Evolutionary conservation across 2,329 filamentous ascomycete species (phyloP).

Genomic region (Sphaerulina musiva): DNA sequence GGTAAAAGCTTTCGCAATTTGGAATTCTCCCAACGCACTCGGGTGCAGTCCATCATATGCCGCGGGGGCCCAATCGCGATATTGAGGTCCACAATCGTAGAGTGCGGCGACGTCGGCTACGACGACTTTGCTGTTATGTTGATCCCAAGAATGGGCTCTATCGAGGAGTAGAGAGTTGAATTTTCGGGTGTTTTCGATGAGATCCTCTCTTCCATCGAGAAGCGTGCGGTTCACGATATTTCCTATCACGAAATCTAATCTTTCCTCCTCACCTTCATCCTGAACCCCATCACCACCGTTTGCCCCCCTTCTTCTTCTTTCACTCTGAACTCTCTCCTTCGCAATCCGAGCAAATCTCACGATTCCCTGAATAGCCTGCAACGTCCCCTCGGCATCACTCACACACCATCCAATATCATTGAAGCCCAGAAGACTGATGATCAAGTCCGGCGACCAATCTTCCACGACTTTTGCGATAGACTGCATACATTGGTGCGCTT

Average conservation of each 20-base stretch:
- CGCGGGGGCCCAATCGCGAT: conserved; percentile 6
- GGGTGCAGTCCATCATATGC: conserved; percentile 30
- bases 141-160: conserved; percentile 27
- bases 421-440: conserved; percentile 25
- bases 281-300: too few relatives aligned
- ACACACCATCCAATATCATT: conserved; percentile 27
- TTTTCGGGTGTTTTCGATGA: conserved; percentile 18
- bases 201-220: conserved; percentile 19
- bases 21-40: conserved; percentile 38
- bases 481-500: conserved; percentile 30
- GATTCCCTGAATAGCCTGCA: conserved; percentile 27
- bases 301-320: too few relatives aligned
- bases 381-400: conserved; percentile 18
- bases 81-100: conserved; percentile 19
- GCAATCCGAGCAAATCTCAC: conserved; percentile 30
- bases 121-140: conserved; percentile 27
- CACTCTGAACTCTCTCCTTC: conserved; percentile 1
- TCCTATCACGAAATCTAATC: conserved; percentile 19
- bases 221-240: conserved; percentile 21
- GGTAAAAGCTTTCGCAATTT: conserved; percentile 41
- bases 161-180: conserved; percentile 20
- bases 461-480: conserved; percentile 29
- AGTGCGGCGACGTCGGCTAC: conserved; percentile 32
- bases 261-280: too few relatives aligned
- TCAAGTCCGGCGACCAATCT: conserved; percentile 30